Base-by-base conservation (phyloP, 140 eudicot genomes). In the Ambrosia hybrid region DNA sequence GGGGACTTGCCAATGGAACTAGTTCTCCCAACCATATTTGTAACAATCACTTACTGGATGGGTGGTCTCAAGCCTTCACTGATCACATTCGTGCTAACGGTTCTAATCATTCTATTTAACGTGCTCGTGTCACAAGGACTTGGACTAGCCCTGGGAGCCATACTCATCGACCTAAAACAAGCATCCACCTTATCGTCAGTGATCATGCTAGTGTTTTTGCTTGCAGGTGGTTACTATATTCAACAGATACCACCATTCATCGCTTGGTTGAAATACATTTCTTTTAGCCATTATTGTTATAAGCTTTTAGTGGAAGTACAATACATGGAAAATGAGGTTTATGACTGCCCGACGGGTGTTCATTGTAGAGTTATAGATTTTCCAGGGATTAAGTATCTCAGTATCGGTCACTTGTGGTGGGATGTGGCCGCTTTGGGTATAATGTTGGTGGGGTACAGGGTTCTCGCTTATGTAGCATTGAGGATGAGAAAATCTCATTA, bases 1-100 rank as follows among this genome's bases (percentile, higher is more conserved):
- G 95, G 96, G 2, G 98, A 93, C 71, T 73, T 93, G 16, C 98
- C 98, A n/a, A 89, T 90, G 97, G 98, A 93, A 71, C 89, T 93
- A 12, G 85, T 90, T 12, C 93, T 93, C 37, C 98, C 98, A 13
- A 93, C 97, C 13, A 79, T 86, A 37, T 93, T 85, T 59, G 79
- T 86, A 14, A 85, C 89, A 38, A 71, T 87, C 14, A 65, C 97
- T 52, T 93, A 93, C 52, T 93, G 95, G 93, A 93, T 93, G 98
- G 89, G 97, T 4, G 97, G 98, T 9, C 91, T 93, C 21, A 93
- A 85, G 58, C 91, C 97, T 34, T 85, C 92, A 33, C 71, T 80
- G 5, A 3, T 73, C 26, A 85, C 98, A 13, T 93, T 93, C 62
- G n/a, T 80, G 16, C 85, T 83, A 43, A 93, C 98, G 33, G 83